A percentile compares a stretch with the other conserved stretches of the same genome.
Evolutionary conservation across 352 stramenopile genomes (phyloP).

Genomic region (Phytophthora sp.): DNA sequence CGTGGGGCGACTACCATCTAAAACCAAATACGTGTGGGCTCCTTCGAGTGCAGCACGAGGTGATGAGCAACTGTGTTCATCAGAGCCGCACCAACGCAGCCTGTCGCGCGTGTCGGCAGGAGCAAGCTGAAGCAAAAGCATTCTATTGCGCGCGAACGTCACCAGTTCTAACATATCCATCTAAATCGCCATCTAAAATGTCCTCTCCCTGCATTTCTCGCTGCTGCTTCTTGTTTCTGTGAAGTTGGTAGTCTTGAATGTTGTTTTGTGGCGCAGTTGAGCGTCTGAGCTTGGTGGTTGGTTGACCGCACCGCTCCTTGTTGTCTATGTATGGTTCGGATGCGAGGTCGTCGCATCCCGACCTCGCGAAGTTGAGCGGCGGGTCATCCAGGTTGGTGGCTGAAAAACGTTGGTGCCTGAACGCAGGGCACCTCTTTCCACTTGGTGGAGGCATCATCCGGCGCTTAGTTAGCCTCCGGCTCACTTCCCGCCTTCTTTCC

Average conservation of each 20-base stretch:
- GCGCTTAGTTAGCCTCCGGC: conserved; percentile 56
- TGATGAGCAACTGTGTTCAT: too few relatives aligned
- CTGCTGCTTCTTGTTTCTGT: conserved; percentile 35
- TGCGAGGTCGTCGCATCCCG: conserved; percentile 31
- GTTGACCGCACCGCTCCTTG: conserved; percentile 17
- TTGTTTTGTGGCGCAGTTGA: conserved; percentile 13
- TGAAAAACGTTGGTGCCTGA: conserved; percentile 23
- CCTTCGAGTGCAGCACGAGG: too few relatives aligned
- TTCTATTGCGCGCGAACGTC: conserved; percentile 53
- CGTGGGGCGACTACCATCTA: not conserved
- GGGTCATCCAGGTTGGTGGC: conserved; percentile 16
- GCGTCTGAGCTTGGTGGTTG: conserved; percentile 1
- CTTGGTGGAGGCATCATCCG: not conserved
- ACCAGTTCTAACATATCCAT: conserved; percentile 59
- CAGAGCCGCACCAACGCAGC: too few relatives aligned
- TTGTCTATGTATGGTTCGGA: conserved; percentile 38
- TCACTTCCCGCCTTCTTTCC: conserved; percentile 75
- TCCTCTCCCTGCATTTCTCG: conserved; percentile 34
- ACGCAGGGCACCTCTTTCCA: conserved; percentile 6
- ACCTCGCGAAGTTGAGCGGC: conserved; percentile 25
- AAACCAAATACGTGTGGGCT: not conserved
- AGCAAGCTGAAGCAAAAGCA: conserved; percentile 40
- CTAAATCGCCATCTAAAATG: conserved; percentile 54
- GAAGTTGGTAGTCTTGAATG: not conserved
- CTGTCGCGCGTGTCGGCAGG: too few relatives aligned